Evolutionary conservation across 2,329 filamentous ascomycete genomes (phyloP), one percentile per base, ranked within the genome.

Genomic region (Ceratocystis variospora): DNA sequence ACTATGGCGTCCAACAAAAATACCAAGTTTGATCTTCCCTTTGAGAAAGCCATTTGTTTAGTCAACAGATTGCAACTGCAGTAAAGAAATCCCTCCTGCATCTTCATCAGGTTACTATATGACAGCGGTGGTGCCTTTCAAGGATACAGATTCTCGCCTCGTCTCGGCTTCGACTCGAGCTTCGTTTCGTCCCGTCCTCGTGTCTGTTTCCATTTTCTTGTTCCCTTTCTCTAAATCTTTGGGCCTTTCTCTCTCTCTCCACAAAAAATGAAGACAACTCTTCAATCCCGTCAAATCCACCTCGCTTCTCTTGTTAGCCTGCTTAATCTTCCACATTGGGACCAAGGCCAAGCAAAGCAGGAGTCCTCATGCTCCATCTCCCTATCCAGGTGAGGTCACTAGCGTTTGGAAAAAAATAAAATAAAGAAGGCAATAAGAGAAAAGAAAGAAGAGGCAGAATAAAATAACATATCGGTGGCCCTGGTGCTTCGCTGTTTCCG

Each of bases 101-200:
- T 12, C 33, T 37, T 37, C 8, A 12, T 37, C 33, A 37, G 10
- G 8, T 10, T 12, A 37, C 12, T 12, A 12, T 12, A 37, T 12
- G 33, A 10, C 33, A 37, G 8, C 12, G 33, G 33, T 37, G 33
- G 33, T 37, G 33, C 22, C 48, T 28, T 57, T 17, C 53, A 61
- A 66, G 64, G 64, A 63, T 66, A 19, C 22, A 45, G 44, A 66
- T 62, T 22, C 62, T 63, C 59, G 59, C 48, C 48, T 62, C 64
- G 28, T 65, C 64, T 65, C 64, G 53, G 33, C 33, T 37, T 62
- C 64, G 44, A 59, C 64, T 65, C 64, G 53, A 59, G 53, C 53
- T n/a, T 59, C 53, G 53, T 65, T 31, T 66, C 64, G 64, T 66
- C 64, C 53, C 53, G 53, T 19, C 53, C 53, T 59, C 53, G 53